phyloP scores from a whole-genome alignment of 2,329 filamentous ascomycete species.

The Colletotrichum zoysiae region DNA sequence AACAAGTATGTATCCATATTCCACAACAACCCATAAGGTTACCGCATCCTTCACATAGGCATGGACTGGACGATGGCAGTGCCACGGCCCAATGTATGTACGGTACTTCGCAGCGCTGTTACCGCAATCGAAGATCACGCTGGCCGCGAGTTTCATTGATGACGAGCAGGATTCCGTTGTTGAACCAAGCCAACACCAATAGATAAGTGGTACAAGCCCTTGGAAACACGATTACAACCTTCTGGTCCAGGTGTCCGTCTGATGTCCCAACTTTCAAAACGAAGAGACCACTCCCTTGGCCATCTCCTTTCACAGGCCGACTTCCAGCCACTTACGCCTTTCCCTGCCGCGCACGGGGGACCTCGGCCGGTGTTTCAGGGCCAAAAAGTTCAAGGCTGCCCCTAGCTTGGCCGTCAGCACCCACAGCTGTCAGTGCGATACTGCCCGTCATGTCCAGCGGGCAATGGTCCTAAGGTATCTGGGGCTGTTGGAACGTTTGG shows the following conservation, averaged over 20 bases:
- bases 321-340: background rate
- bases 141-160: conserved; percentile 44
- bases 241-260: background rate
- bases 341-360: background rate
- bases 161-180: background rate
- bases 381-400: too few species aligned
- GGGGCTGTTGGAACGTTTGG: too few species aligned
- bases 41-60: conserved; percentile 49
- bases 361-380: conserved; percentile 8
- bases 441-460: background rate
- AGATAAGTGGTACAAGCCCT: background rate
- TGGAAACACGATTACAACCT: conserved; percentile 20
- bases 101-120: conserved; percentile 51
- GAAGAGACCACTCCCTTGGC: conserved; percentile 38
- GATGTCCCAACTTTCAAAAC: conserved; percentile 20
- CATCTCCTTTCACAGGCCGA: background rate
- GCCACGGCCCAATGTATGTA: too few species aligned
- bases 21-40: conserved; percentile 51
- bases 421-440: too few species aligned
- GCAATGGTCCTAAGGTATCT: background rate
- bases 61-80: conserved; percentile 49
- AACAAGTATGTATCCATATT: conserved; percentile 45
- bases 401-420: too few species aligned
- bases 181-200: background rate
- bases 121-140: conserved; percentile 18